Evolutionary conservation across 139 green algal genomes (phyloP).

Genomic region (Volvox reticuliferus): DNA sequence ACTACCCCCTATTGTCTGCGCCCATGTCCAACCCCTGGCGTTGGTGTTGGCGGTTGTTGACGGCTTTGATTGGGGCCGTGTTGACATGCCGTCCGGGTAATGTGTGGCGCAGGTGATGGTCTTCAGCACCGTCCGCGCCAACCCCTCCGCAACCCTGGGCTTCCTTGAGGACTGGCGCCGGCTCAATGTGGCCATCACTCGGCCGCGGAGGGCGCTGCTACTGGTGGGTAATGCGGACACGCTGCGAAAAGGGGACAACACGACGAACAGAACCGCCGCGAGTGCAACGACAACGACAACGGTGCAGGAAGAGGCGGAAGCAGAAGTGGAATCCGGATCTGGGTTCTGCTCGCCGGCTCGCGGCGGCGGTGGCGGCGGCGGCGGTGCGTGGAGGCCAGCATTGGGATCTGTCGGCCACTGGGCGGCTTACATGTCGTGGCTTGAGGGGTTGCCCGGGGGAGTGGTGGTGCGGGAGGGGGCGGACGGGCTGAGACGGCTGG

Average conservation of each 20-base stretch:
- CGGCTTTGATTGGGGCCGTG: too few species aligned
- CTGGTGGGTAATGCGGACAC: constrained; percentile 46
- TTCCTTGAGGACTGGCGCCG: constrained; percentile 88
- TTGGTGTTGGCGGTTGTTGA: too few species aligned
- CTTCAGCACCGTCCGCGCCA: constrained; percentile 49
- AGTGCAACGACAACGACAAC: not conserved
- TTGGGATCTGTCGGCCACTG: constrained; percentile 32
- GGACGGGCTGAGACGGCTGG: constrained; percentile 9
- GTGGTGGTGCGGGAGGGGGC: constrained; percentile 11
- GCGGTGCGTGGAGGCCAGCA: too few species aligned
- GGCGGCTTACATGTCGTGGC: constrained; percentile 23
- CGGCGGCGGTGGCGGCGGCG: not conserved
- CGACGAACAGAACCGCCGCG: not conserved
- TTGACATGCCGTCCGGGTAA: too few species aligned
- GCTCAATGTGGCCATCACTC: constrained; percentile 95
- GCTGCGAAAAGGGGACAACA: not conserved
- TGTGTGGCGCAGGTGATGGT: constrained; percentile 30
- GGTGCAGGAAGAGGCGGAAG: not conserved
- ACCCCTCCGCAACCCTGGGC: constrained; percentile 31
- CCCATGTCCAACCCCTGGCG: too few species aligned
- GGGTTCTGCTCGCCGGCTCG: not conserved
- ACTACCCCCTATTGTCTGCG: too few species aligned
- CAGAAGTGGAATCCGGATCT: not conserved
- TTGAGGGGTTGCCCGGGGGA: constrained; percentile 11
- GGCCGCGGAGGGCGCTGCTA: constrained; percentile 64